Conservation (phyloP, 805 yeast genomes). For the Teunomyces pallodes region DNA sequence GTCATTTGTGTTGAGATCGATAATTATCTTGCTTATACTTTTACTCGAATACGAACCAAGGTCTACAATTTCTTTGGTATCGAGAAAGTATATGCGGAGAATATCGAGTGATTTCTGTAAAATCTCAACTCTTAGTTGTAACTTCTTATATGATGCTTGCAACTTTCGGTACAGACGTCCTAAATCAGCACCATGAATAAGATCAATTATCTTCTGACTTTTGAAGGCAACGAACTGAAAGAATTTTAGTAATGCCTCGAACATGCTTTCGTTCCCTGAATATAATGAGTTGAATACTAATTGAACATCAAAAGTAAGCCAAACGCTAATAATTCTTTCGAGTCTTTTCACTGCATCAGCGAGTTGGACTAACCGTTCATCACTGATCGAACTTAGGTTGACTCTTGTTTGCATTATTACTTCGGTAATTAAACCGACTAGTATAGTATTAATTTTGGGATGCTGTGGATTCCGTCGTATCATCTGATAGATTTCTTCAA, state of each 20-base stretch:
- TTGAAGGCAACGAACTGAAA: constrained; percentile 8
- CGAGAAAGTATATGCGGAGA: constrained; percentile 11
- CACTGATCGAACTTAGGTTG: not conserved
- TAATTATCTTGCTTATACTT: constrained; percentile 5
- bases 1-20: not conserved
- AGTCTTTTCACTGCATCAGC: constrained; percentile 2
- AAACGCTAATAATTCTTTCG: constrained; percentile 5
- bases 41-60: not conserved
- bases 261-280: constrained; percentile 27
- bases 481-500: constrained; percentile 8
- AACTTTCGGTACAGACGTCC: not conserved
- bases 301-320: constrained; percentile 18
- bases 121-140: not conserved
- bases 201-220: constrained; percentile 3
- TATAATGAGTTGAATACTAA: constrained; percentile 24
- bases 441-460: constrained; percentile 17
- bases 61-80: constrained; percentile 4
- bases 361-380: not conserved
- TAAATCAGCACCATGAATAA: not conserved
- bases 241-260: constrained; percentile 15
- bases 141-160: not conserved
- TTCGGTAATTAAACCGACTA: constrained; percentile 15
- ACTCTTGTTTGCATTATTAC: constrained; percentile 10
- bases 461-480: constrained; percentile 16
- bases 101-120: constrained; percentile 6